Conservation (phyloP, 176 grass and related monocot species). For the Oryza rufipogon region DNA sequence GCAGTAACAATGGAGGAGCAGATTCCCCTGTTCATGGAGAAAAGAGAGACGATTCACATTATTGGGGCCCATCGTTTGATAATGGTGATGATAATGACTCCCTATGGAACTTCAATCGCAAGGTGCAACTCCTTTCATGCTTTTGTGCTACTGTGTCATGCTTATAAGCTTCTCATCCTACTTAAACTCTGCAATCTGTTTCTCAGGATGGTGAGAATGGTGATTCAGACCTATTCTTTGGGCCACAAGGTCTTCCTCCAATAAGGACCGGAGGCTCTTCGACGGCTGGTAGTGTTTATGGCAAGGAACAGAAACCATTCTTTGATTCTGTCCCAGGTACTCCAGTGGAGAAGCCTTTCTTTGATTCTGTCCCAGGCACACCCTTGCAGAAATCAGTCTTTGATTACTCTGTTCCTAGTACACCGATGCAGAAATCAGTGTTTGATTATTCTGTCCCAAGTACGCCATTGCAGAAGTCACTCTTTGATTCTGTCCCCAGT, state of each 20-base stretch:
- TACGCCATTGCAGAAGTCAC: constrained; percentile 53
- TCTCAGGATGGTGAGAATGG: constrained; percentile 75
- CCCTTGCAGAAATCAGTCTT: constrained; percentile 59
- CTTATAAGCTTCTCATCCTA: constrained; percentile 14
- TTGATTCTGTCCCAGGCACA: constrained; percentile 78
- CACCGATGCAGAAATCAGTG: constrained; percentile 55
- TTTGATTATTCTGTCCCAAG: constrained; percentile 80
- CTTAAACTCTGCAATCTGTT: constrained; percentile 37
- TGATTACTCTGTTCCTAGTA: constrained; percentile 53
- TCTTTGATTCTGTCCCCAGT: constrained; percentile 52
- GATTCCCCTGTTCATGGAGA: constrained; percentile 72
- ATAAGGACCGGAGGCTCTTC: constrained; percentile 82
- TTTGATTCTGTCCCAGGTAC: constrained; percentile 69
- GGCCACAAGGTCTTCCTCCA: constrained; percentile 70
- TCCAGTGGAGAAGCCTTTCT: constrained; percentile 61
- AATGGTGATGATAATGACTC: constrained; percentile 80
- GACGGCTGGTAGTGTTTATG: constrained; percentile 49
- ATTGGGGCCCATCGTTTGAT: constrained; percentile 86
- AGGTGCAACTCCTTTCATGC: constrained; percentile 42
- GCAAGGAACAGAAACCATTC: constrained; percentile 59
- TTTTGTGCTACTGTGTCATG: constrained; percentile 23
- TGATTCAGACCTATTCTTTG: constrained; percentile 88
- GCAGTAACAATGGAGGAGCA: constrained; percentile 64
- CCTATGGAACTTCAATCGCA: constrained; percentile 78
- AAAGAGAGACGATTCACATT: constrained; percentile 56